Evolutionary conservation across 495 filamentous ascomycete species (phyloP), one percentile per base, ranked within the genome.

Genomic region (Darksidea phi): DNA sequence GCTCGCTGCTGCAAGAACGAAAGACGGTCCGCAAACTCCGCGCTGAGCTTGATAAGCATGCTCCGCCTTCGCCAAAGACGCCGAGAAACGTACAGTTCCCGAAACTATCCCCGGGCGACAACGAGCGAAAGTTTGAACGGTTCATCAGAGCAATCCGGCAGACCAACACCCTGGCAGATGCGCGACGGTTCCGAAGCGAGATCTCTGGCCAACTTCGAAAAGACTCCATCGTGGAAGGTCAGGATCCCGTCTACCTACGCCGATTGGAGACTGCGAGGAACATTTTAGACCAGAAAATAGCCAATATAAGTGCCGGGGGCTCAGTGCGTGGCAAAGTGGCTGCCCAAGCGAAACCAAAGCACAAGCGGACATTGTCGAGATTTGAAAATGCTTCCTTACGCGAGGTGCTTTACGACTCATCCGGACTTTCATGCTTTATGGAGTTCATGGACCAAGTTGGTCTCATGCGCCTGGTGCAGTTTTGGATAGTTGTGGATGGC

Each of bases 401-500:
- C 28, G 90, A 97, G 24, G 75, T 97, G 20, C 80, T 99, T 57
- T 87, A 91, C 62, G 88, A 94, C 72, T 84, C 93, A 8, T 86
- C 93, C 0, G 92, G 91, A 6, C 78, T 97, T 15, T 97, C 92
- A 11, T 99, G 96, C 70, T 97, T 97, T 71, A 99, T 97, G 95
- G 95, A 99, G 69, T 97, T 91, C 71, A 97, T 97, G 95, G 95
- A 99, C 72, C 88, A 93, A 25, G 86, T 89, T 69, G 78, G 82
- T 26, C 79, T 95, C 6, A 91, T 97, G 85, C 81, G 86, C 13
- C 74, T 96, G 38, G 94, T 99, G 0, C 95, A 99, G 70, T 99
- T 96, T 73, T 99, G 92, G 92, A 87, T 99, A 45, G 93, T 97
- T 21, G 95, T 97, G 15, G 94, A 97, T 76, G 92, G 95, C 1